Percentiles rank a stretch among this genome's conserved stretches.
phyloP scores from a whole-genome alignment of 2,329 filamentous ascomycete species.

The Colletotrichum gloeosporioides region DNA sequence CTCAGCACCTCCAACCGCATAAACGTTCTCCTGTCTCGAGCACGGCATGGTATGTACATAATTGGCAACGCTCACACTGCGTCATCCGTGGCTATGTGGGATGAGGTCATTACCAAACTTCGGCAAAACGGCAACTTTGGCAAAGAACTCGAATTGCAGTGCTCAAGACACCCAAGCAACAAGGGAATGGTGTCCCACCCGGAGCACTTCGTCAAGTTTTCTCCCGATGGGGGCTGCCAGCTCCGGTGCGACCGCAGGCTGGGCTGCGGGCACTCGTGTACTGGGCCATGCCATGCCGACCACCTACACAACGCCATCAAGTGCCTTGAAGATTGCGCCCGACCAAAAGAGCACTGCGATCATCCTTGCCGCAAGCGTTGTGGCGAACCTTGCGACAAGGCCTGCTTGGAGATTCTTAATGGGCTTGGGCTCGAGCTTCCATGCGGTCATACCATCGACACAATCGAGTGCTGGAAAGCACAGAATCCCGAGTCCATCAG shows the following conservation, averaged over 20 bases:
- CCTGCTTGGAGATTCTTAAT: conserved; percentile 39
- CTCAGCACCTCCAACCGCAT: conserved; percentile 70
- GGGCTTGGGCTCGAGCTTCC: conserved; percentile 34
- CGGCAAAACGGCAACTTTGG: conserved; percentile 52
- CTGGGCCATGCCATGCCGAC: conserved; percentile 51
- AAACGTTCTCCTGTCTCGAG: conserved; percentile 72
- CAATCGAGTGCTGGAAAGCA: conserved; percentile 40
- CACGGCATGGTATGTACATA: conserved; percentile 73
- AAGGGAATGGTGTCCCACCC: conserved; percentile 55
- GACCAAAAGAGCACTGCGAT: conserved; percentile 44
- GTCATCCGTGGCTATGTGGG: conserved; percentile 69
- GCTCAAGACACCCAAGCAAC: conserved; percentile 63
- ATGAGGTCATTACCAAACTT: conserved; percentile 60
- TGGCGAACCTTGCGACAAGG: conserved; percentile 44
- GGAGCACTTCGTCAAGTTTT: conserved; percentile 60
- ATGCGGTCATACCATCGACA: conserved; percentile 46
- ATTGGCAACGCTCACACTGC: conserved; percentile 68
- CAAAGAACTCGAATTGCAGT: conserved; percentile 56
- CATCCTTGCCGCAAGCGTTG: conserved; percentile 50
- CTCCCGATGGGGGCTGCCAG: conserved; percentile 68
- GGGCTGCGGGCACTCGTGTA: conserved; percentile 53
- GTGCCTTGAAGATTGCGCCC: conserved; percentile 50
- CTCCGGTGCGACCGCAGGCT: conserved; percentile 54
- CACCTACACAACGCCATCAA: conserved; percentile 49
- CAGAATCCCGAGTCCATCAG: conserved; percentile 50